Evolutionary conservation across 495 filamentous ascomycete species (phyloP).

Genomic region (Cladorrhinum samala): DNA sequence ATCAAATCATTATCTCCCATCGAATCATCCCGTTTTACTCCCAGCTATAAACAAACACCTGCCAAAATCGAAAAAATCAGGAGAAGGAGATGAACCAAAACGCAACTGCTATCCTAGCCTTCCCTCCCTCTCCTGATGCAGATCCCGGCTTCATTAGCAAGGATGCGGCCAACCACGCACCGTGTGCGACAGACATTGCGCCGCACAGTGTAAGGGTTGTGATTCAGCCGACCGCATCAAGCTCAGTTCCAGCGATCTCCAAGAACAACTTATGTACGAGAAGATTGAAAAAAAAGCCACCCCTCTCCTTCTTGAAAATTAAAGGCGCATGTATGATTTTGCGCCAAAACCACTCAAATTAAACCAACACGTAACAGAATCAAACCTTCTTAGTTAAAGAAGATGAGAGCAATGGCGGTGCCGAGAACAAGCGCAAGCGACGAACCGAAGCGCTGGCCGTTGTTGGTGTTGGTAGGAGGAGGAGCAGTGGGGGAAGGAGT

Average conservation of each 20-base stretch:
- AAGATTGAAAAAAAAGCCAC: no score
- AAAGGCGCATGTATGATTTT: no score
- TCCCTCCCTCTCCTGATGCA: neutral
- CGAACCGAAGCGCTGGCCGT: constrained; percentile 28
- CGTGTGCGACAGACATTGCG: neutral
- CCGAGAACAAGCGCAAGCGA: constrained; percentile 31
- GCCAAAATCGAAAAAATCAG: neutral
- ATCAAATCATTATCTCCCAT: no score
- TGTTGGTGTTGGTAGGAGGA: constrained; percentile 21
- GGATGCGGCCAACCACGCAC: neutral
- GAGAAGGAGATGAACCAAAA: neutral
- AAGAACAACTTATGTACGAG: constrained; percentile 16
- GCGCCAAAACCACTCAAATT: constrained; percentile 4
- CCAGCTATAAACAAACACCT: neutral
- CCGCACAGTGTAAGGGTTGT: neutral
- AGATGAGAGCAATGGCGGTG: constrained; percentile 29
- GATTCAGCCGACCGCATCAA: neutral
- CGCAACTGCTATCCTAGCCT: neutral
- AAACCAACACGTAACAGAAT: neutral
- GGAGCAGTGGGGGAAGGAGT: constrained; percentile 8
- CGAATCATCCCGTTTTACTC: neutral
- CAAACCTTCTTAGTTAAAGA: constrained; percentile 30
- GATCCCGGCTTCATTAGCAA: neutral
- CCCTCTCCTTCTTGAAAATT: neutral
- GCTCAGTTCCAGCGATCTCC: constrained; percentile 5